These are phyloP conservation scores for Phytopythium montanum DNA, from an alignment of 352 stramenopile species.

Conservation along the genomic window DNA sequence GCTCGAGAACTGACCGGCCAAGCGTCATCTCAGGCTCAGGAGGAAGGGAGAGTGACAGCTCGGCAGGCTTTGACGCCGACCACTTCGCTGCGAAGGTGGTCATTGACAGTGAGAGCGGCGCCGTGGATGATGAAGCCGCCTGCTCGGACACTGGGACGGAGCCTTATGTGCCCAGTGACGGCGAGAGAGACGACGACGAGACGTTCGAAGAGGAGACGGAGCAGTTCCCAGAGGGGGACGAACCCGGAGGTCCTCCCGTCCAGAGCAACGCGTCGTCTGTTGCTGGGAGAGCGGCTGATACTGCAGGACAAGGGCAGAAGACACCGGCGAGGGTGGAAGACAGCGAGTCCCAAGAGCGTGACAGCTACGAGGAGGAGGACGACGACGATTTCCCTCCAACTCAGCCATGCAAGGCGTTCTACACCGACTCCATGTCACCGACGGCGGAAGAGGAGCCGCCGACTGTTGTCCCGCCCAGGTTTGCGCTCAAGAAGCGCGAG, in stretches of 20 bases:
- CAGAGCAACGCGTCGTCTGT: background rate
- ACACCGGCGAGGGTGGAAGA: background rate
- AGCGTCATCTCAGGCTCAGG: background rate
- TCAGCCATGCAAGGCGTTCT: slow-evolving; percentile 25
- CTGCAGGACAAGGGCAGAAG: background rate
- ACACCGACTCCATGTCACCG: slow-evolving; percentile 1
- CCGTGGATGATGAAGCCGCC: slow-evolving; percentile 11
- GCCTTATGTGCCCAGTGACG: slow-evolving; percentile 12
- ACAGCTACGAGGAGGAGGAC: slow-evolving; percentile 16
- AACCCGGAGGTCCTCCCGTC: background rate
- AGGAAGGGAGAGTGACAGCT: background rate
- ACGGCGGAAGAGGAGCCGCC: background rate
- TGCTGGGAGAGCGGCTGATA: background rate
- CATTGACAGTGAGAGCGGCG: background rate
- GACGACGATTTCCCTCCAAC: slow-evolving; percentile 46
- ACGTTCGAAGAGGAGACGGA: slow-evolving; percentile 9
- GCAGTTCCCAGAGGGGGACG: background rate
- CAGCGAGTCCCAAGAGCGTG: background rate
- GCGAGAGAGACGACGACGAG: slow-evolving; percentile 12
- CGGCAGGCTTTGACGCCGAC: background rate
- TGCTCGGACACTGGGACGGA: slow-evolving; percentile 21
- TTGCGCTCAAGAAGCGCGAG: slow-evolving; percentile 26
- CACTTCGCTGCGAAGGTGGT: background rate
- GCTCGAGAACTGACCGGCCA: background rate
- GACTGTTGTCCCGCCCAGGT: slow-evolving; percentile 9